Conservation (phyloP, 2,329 filamentous ascomycete species). For the Verticillium albo-atrum region DNA sequence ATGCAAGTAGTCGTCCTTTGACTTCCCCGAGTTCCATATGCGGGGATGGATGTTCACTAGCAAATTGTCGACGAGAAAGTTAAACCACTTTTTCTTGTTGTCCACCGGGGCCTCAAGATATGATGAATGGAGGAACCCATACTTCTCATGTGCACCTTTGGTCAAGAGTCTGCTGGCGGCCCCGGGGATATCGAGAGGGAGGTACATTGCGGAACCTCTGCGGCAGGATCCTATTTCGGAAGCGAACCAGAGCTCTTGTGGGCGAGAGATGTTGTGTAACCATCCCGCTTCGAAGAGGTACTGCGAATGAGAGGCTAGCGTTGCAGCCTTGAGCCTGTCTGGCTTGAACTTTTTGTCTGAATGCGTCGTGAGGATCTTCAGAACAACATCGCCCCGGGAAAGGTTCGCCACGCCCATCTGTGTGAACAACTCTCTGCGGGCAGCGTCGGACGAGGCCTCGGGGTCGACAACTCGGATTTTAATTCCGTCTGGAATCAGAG, state of each 20-base stretch:
- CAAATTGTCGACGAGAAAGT: not conserved
- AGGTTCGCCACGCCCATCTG: not conserved
- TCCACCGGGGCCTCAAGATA: not conserved
- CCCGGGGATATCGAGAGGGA: not conserved
- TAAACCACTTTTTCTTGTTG: not conserved
- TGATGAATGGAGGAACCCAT: constrained; percentile 2
- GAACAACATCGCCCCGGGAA: not conserved
- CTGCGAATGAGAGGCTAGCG: not conserved
- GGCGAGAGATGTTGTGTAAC: not conserved
- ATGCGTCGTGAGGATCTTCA: not conserved
- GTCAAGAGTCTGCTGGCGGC: not conserved
- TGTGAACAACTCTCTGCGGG: not conserved
- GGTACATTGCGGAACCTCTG: not conserved
- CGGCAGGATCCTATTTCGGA: not conserved
- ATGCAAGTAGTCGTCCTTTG: not conserved
- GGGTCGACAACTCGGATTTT: constrained; percentile 3
- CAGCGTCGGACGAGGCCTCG: not conserved
- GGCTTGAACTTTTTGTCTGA: not conserved
- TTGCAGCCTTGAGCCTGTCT: not conserved
- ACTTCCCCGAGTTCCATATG: not conserved
- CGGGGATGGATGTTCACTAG: not conserved
- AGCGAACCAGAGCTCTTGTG: constrained; percentile 1
- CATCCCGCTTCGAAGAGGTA: not conserved
- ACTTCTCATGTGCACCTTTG: not conserved
- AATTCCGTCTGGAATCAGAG: not conserved